Evolutionary conservation across 257 asterid genomes (phyloP).

Genomic region (Handroanthus guayacan): DNA sequence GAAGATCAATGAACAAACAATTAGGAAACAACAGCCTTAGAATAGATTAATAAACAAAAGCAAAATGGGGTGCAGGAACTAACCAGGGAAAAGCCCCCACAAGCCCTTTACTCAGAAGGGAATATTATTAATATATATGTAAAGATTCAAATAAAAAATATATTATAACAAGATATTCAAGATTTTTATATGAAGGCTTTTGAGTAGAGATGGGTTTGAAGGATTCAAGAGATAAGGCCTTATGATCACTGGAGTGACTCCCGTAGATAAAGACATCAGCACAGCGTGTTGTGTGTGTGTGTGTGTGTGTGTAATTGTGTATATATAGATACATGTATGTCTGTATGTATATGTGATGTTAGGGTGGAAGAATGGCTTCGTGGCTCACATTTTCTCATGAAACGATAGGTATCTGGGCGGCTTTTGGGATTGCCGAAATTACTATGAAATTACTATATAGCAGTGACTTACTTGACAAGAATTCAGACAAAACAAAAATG

Average conservation of each 20-base stretch:
- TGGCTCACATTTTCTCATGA: conserved; percentile 31
- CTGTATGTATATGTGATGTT: not conserved
- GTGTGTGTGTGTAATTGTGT: not conserved
- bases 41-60: not conserved
- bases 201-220: not conserved
- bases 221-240: not conserved
- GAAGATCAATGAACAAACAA: not conserved
- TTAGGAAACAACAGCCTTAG: not conserved
- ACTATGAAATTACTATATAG: not conserved
- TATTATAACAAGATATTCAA: not conserved
- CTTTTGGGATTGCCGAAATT: not conserved
- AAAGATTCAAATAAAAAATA: not conserved
- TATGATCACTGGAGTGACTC: not conserved
- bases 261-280: not conserved
- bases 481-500: too few relatives aligned
- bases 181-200: not conserved
- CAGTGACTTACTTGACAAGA: too few relatives aligned
- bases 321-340: not conserved
- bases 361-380: conserved; percentile 21
- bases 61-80: conserved; percentile 14
- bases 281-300: conserved; percentile 23
- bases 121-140: too few relatives aligned
- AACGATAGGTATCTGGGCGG: conserved; percentile 24
- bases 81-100: conserved; percentile 24
- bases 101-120: not conserved